A percentile compares a stretch with the other conserved stretches of the same genome.
phyloP scores from a whole-genome alignment of 202 grass and related monocot genomes.

The Brachypodium distachyon region DNA sequence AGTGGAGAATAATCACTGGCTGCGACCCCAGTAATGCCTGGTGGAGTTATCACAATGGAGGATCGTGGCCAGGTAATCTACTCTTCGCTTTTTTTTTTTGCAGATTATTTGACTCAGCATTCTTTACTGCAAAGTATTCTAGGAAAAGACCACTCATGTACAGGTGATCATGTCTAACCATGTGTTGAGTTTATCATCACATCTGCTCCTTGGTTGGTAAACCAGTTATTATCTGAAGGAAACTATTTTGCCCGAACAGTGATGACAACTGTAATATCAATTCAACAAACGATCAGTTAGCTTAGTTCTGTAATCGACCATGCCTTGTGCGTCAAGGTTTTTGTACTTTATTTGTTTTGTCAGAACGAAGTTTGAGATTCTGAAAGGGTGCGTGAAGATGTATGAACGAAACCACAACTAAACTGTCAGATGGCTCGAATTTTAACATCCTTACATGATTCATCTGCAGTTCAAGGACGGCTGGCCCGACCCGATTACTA shows the following conservation, averaged over 20 bases:
- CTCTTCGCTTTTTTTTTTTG: not conserved
- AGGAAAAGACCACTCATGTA: not conserved
- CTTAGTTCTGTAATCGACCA: not conserved
- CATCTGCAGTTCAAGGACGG: constrained; percentile 61
- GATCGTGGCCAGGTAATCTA: constrained; percentile 74
- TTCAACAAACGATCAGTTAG: no score
- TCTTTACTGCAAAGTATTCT: not conserved
- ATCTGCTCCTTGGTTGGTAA: not conserved
- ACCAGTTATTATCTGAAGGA: not conserved
- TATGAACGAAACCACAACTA: no score
- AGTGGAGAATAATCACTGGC: constrained; percentile 73
- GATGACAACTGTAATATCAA: not conserved
- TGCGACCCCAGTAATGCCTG: constrained; percentile 80
- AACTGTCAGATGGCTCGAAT: no score
- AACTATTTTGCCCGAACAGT: not conserved
- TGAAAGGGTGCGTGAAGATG: no score
- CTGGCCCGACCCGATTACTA: constrained; percentile 82
- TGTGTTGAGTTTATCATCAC: not conserved
- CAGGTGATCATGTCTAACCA: not conserved
- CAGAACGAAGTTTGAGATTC: not conserved
- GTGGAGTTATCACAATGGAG: constrained; percentile 89
- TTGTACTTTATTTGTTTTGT: not conserved
- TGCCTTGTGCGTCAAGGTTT: not conserved
- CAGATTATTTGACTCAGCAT: not conserved
- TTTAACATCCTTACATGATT: not conserved